Evolutionary conservation across 345 rosid genomes (phyloP).

Genomic region (Eucalyptus tenuipes): DNA sequence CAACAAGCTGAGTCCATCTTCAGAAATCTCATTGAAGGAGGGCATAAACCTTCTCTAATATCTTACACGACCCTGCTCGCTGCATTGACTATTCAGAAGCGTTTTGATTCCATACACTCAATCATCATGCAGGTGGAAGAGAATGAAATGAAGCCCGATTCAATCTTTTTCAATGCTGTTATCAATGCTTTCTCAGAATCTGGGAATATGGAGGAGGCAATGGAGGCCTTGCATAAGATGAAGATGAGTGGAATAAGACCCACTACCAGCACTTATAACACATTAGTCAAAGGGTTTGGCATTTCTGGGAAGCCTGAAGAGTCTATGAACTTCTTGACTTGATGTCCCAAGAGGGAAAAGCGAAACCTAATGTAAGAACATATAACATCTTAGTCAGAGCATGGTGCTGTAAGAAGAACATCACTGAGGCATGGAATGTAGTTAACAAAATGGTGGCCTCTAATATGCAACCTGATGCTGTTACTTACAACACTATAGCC

Average conservation of each 20-base stretch:
- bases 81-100: conserved; percentile 57
- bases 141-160: conserved; percentile 60
- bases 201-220: conserved; percentile 62
- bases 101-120: conserved; percentile 38
- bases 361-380: conserved; percentile 60
- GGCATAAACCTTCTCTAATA: conserved; percentile 72
- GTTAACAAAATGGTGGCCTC: conserved; percentile 54
- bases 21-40: conserved; percentile 47
- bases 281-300: conserved; percentile 80
- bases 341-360: conserved; percentile 37
- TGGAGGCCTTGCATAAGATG: conserved; percentile 60
- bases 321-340: conserved; percentile 40
- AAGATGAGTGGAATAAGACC: conserved; percentile 65
- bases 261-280: conserved; percentile 61
- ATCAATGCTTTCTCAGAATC: conserved; percentile 82
- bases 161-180: conserved; percentile 79
- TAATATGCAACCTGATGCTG: conserved; percentile 61
- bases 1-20: conserved; percentile 59
- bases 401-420: conserved; percentile 56
- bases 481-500: conserved; percentile 71
- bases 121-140: conserved; percentile 58
- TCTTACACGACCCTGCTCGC: conserved; percentile 72
- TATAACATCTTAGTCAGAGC: conserved; percentile 60
- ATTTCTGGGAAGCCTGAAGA: conserved; percentile 65
- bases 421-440: conserved; percentile 66